phyloP scores from a whole-genome alignment of 2,329 filamentous ascomycete species.

The Aspergillus quadrilineatus region DNA sequence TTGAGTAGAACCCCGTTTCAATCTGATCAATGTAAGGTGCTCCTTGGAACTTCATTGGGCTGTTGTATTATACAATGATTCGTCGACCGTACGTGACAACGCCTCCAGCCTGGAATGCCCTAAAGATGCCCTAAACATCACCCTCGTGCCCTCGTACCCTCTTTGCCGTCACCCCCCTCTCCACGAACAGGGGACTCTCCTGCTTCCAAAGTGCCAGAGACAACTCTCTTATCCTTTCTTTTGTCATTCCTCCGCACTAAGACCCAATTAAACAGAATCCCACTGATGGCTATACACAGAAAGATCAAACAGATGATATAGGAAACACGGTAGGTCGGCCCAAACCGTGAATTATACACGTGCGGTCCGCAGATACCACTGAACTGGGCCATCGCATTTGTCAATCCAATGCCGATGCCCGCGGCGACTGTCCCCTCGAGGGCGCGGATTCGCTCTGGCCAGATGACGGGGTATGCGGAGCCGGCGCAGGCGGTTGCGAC shows the following conservation, averaged over 20 bases:
- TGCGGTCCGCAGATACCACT: slow-evolving; percentile 44
- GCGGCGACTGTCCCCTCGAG: slow-evolving; percentile 43
- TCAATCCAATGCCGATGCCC: slow-evolving; percentile 44
- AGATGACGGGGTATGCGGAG: slow-evolving; percentile 46
- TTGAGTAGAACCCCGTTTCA: too few relatives aligned
- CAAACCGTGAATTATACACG: slow-evolving; percentile 43
- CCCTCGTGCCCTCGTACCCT: too few relatives aligned
- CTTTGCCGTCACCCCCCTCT: too few relatives aligned
- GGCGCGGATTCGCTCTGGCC: slow-evolving; percentile 46
- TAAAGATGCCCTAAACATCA: too few relatives aligned
- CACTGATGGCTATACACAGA: slow-evolving; percentile 29
- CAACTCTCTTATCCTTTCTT: background rate
- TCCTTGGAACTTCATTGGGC: too few relatives aligned
- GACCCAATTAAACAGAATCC: slow-evolving; percentile 27
- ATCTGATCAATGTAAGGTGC: too few relatives aligned
- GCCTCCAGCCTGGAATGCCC: too few relatives aligned
- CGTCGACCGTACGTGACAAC: too few relatives aligned
- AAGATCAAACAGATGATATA: slow-evolving; percentile 40
- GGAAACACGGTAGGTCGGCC: slow-evolving; percentile 38
- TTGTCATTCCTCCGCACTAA: slow-evolving; percentile 19
- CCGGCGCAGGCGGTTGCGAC: slow-evolving; percentile 39
- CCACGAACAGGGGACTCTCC: too few relatives aligned
- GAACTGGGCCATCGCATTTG: slow-evolving; percentile 47
- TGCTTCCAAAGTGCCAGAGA: too few relatives aligned
- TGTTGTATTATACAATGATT: too few relatives aligned